These are phyloP conservation scores for Cymbidium sinense DNA, from an alignment of 106 monocot genomes.

Conservation along the genomic window DNA sequence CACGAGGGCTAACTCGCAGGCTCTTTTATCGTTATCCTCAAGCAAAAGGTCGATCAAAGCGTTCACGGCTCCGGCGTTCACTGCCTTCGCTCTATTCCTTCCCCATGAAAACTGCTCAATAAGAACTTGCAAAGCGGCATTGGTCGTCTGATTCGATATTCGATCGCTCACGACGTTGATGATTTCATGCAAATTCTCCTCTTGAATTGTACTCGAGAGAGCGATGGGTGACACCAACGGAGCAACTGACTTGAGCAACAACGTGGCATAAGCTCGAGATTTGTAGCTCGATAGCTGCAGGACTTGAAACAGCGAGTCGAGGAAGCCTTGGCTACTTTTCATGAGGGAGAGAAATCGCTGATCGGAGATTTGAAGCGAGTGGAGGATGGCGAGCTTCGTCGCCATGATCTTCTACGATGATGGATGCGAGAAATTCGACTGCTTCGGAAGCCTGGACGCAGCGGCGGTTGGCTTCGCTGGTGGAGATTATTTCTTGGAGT, in stretches of 20 bases:
- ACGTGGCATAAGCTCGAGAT: constrained; percentile 33
- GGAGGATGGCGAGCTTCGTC: constrained; percentile 49
- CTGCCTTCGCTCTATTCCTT: constrained; percentile 47
- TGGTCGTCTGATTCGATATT: constrained; percentile 30
- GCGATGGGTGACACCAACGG: constrained; percentile 13
- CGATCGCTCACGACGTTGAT: constrained; percentile 29
- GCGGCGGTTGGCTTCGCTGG: constrained; percentile 38
- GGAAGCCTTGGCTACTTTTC: constrained; percentile 3
- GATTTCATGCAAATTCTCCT: constrained; percentile 35
- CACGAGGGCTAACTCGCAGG: constrained; percentile 37
- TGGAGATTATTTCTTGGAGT: background rate
- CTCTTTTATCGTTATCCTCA: constrained; percentile 23
- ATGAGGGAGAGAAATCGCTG: constrained; percentile 16
- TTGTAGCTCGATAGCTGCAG: constrained; percentile 21
- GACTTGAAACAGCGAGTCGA: constrained; percentile 20
- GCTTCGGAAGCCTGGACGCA: constrained; percentile 32
- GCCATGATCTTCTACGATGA: constrained; percentile 15
- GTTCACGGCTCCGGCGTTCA: constrained; percentile 37
- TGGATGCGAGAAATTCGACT: constrained; percentile 28
- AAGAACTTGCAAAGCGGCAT: constrained; percentile 35
- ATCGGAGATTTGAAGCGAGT: constrained; percentile 34
- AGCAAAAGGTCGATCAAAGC: constrained; percentile 54
- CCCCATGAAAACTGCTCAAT: constrained; percentile 31
- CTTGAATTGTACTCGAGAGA: constrained; percentile 4
- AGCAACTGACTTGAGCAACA: constrained; percentile 27